Conservation (phyloP, 1,284 basidiomycete species). For the Abortiporus biennis region DNA sequence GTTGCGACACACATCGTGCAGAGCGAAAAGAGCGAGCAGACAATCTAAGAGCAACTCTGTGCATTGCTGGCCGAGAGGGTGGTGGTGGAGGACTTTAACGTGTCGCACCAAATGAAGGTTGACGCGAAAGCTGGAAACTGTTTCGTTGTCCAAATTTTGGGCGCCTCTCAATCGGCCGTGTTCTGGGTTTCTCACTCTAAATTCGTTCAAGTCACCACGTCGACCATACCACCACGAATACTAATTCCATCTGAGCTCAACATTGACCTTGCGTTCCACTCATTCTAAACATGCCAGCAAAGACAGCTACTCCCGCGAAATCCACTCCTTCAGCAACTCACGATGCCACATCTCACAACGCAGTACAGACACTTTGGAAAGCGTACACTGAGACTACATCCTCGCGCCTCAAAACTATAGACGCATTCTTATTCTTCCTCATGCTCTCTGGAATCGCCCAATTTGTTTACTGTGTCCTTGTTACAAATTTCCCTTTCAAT, state of each 20-base stretch:
- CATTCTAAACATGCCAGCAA: constrained; percentile 1
- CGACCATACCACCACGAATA: too few species aligned
- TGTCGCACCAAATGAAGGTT: neutral
- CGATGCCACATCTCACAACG: constrained; percentile 22
- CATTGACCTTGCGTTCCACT: too few species aligned
- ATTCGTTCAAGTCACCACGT: too few species aligned
- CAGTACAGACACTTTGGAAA: constrained; percentile 62
- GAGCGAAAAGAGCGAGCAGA: constrained; percentile 18
- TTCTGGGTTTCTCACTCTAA: too few species aligned
- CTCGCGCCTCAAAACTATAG: constrained; percentile 87
- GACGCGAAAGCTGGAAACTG: neutral
- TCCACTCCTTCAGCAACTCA: constrained; percentile 24
- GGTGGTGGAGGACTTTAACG: neutral
- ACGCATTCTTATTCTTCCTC: constrained; percentile 89
- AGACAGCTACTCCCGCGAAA: constrained; percentile 11
- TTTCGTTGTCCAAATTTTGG: neutral
- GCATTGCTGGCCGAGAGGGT: constrained; percentile 21
- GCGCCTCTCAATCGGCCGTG: too few species aligned
- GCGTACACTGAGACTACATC: constrained; percentile 79
- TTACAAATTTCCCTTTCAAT: constrained; percentile 96
- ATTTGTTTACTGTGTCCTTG: constrained; percentile 86
- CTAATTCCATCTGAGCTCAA: too few species aligned
- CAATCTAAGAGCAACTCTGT: constrained; percentile 18
- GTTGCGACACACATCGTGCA: constrained; percentile 9
- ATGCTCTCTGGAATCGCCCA: constrained; percentile 88